Percentiles rank a stretch among this genome's conserved stretches.
Conservation (phyloP, 2,329 filamentous ascomycete genomes). For the Calonectria naviculata region DNA sequence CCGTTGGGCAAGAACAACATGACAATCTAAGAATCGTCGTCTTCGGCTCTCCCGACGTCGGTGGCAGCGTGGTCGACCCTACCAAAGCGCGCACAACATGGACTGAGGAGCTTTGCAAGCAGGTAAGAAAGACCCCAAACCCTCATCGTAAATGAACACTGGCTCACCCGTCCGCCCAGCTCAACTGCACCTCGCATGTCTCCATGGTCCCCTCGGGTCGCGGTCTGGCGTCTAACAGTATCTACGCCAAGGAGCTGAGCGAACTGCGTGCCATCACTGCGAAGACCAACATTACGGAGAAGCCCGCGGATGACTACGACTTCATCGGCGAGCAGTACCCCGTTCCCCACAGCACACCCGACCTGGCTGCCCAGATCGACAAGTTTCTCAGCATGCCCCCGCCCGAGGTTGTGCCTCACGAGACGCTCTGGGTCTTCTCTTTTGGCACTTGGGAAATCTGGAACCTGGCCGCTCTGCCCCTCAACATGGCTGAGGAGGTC, state of each 20-base stretch:
- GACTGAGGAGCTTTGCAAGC: constrained; percentile 60
- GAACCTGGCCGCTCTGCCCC: constrained; percentile 60
- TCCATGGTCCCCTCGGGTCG: constrained; percentile 58
- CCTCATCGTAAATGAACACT: background rate
- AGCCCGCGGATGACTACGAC: constrained; percentile 55
- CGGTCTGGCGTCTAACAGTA: constrained; percentile 62
- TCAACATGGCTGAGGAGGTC: constrained; percentile 48
- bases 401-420: constrained; percentile 48
- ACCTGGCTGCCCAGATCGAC: constrained; percentile 57
- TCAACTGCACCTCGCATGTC: constrained; percentile 57
- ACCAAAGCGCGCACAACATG: constrained; percentile 48
- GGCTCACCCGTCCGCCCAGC: constrained; percentile 44
- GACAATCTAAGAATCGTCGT: constrained; percentile 59
- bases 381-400: constrained; percentile 55
- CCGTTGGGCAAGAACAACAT: constrained; percentile 35
- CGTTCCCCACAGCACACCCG: constrained; percentile 49
- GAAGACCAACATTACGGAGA: constrained; percentile 43
- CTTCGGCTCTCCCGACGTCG: constrained; percentile 61
- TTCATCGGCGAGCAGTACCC: constrained; percentile 58
- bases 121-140: constrained; percentile 46
- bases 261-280: constrained; percentile 50
- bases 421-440: constrained; percentile 64
- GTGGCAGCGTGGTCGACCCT: constrained; percentile 50
- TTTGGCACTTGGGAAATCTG: constrained; percentile 68
- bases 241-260: constrained; percentile 58